These are phyloP conservation scores for Microcyclospora tardicrescens DNA, from an alignment of 2,329 filamentous ascomycete genomes.

Conservation along the genomic window DNA sequence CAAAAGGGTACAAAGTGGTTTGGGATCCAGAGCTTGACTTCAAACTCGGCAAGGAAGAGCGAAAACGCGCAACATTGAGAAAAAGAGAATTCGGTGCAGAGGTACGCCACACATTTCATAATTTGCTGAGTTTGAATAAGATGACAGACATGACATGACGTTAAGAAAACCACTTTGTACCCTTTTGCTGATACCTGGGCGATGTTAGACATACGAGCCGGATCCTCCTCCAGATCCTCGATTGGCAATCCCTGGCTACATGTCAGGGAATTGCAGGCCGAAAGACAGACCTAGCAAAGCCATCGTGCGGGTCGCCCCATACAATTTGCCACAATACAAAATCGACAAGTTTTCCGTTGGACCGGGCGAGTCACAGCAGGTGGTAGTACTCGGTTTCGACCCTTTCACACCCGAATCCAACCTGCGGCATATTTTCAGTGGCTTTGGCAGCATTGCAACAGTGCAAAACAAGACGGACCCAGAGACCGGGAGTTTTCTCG, in stretches of 20 bases:
- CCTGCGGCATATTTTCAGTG: conserved; percentile 61
- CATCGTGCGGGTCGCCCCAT: conserved; percentile 58
- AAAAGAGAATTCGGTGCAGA: conserved; percentile 26
- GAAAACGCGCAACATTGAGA: conserved; percentile 27
- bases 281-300: conserved; percentile 51
- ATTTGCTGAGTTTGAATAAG: conserved; percentile 26
- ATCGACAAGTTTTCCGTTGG: conserved; percentile 82
- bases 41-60: conserved; percentile 44
- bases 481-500: conserved; percentile 83
- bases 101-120: conserved; percentile 29
- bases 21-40: conserved; percentile 53
- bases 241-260: conserved; percentile 52
- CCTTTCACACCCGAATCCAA: conserved; percentile 63
- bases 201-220: conserved; percentile 43
- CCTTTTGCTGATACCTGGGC: conserved; percentile 25
- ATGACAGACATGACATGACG: conserved; percentile 22
- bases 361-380: conserved; percentile 75
- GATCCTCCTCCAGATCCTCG: conserved; percentile 78
- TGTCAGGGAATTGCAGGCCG: conserved; percentile 35
- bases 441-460: conserved; percentile 76
- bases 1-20: conserved; percentile 45
- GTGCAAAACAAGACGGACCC: conserved; percentile 93
- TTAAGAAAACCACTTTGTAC: conserved; percentile 26
- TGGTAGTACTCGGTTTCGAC: conserved; percentile 94
- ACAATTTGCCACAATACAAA: conserved; percentile 66